phyloP scores from a whole-genome alignment of 2,329 filamentous ascomycete genomes.

The Aureobasidium sp. region DNA sequence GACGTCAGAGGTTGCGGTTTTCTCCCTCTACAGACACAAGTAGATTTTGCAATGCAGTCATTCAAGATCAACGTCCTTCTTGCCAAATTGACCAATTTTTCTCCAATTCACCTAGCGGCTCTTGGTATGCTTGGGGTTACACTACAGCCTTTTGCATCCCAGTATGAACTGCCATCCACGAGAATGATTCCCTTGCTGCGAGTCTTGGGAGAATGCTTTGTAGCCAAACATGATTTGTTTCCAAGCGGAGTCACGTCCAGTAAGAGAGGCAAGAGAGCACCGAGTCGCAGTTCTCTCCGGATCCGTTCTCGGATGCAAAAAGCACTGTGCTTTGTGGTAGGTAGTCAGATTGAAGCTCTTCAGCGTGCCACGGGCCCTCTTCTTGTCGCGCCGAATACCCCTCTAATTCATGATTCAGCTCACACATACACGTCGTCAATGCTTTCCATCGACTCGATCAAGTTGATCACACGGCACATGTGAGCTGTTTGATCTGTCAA shows the following conservation, averaged over 20 bases:
- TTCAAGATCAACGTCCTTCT: background rate
- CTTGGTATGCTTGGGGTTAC: slow-evolving; percentile 9
- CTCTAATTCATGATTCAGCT: background rate
- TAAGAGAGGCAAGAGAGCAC: too few species aligned
- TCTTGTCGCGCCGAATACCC: background rate
- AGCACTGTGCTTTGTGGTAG: too few species aligned
- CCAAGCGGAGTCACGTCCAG: too few species aligned
- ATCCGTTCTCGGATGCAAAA: too few species aligned
- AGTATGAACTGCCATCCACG: background rate
- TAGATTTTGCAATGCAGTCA: background rate
- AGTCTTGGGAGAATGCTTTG: too few species aligned
- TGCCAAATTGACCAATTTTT: background rate
- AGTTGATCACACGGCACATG: slow-evolving; percentile 10
- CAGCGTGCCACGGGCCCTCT: too few species aligned
- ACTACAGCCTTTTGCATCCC: slow-evolving; percentile 3
- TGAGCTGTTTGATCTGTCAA: background rate
- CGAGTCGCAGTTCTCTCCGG: too few species aligned
- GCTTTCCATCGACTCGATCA: background rate
- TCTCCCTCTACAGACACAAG: background rate
- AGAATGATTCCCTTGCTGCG: background rate
- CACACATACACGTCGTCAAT: too few species aligned
- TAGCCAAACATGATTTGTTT: too few species aligned
- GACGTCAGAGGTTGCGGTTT: background rate
- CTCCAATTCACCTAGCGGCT: background rate
- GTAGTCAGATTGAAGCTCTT: too few species aligned